Percentiles rank a stretch among this genome's conserved stretches.
These are phyloP conservation scores for Hypomyces perniciosus DNA, from an alignment of 2,329 filamentous ascomycete species.

Conservation along the genomic window DNA sequence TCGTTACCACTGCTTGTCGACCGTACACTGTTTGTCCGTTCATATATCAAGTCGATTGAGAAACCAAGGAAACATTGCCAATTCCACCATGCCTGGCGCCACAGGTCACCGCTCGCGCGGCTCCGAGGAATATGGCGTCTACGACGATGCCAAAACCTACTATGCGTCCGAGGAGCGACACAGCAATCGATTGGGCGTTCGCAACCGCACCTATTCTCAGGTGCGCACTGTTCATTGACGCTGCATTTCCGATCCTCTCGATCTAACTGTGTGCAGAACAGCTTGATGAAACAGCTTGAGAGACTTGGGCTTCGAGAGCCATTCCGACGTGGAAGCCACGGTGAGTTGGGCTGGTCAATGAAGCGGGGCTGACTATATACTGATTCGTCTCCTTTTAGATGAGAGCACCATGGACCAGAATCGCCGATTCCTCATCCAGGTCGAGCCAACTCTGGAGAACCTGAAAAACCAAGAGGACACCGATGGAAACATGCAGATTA, in stretches of 20 bases:
- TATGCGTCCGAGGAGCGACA: conserved; percentile 52
- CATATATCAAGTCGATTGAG: too few relatives aligned
- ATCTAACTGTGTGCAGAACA: conserved; percentile 35
- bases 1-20: background rate
- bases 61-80: background rate
- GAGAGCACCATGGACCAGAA: conserved; percentile 59
- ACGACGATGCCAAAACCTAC: conserved; percentile 54
- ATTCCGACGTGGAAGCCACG: conserved; percentile 54
- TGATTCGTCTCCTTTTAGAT: conserved; percentile 46
- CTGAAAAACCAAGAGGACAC: conserved; percentile 85
- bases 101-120: conserved; percentile 26
- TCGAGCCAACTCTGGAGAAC: conserved; percentile 74
- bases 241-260: too few relatives aligned
- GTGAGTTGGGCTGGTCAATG: conserved; percentile 29
- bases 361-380: background rate
- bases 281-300: conserved; percentile 48
- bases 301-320: conserved; percentile 47
- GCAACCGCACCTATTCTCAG: conserved; percentile 53
- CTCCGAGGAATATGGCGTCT: conserved; percentile 46
- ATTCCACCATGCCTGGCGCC: conserved; percentile 23
- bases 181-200: conserved; percentile 40
- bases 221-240: conserved; percentile 25
- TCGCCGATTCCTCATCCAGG: conserved; percentile 79
- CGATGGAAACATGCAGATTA: conserved; percentile 93
- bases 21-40: background rate